Conservation (phyloP, 106 monocot genomes). For the Dendrobium huoshanense region DNA sequence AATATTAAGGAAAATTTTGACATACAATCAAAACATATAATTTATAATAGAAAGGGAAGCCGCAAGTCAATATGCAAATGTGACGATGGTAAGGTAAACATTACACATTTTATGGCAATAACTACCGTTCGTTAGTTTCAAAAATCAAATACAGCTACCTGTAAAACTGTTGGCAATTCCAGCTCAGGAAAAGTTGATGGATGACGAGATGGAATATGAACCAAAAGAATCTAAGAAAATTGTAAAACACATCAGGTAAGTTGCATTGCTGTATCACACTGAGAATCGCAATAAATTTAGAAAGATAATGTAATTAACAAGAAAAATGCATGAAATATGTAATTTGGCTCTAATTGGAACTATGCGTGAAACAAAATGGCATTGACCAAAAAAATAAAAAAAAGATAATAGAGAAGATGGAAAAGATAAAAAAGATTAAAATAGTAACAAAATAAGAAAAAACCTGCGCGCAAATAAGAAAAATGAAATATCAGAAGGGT, state of each 20-base stretch:
- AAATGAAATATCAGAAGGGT: not conserved
- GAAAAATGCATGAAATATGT: not conserved
- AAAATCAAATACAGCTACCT: slow-evolving; percentile 38
- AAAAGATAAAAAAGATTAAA: not conserved
- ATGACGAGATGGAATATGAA: slow-evolving; percentile 86
- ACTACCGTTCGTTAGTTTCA: not conserved
- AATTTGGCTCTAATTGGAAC: not conserved
- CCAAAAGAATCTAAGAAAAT: slow-evolving; percentile 59
- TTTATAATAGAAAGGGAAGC: not conserved
- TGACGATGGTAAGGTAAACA: not conserved
- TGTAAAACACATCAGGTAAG: not conserved
- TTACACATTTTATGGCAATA: not conserved
- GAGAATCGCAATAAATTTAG: not conserved
- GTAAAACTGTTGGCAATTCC: slow-evolving; percentile 79
- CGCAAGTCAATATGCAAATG: not conserved
- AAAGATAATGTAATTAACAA: not conserved
- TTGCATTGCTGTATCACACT: not conserved
- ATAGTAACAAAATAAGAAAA: not conserved
- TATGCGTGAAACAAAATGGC: not conserved
- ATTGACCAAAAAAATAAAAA: not conserved
- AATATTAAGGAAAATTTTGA: not conserved
- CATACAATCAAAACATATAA: not conserved
- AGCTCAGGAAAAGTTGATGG: slow-evolving; percentile 73
- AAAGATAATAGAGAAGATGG: too few relatives aligned
- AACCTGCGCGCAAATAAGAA: not conserved